A percentile compares a stretch with the other conserved stretches of the same genome.
Evolutionary conservation across 78 protist species (phyloP).

Genomic region (Dictyostelium brefeldianum): DNA sequence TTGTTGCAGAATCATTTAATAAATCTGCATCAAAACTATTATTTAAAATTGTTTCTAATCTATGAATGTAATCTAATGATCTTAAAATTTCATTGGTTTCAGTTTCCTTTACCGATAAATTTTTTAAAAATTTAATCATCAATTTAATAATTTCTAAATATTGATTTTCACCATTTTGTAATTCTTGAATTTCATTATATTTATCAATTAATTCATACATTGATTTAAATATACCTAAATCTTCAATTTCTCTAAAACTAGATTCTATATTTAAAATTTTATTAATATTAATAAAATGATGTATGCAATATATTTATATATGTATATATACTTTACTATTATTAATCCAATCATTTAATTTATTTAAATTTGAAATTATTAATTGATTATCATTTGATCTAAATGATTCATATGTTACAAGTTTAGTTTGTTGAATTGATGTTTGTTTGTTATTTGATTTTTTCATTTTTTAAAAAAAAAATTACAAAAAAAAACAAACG

Average conservation of each 20-base stretch:
- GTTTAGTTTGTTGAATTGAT: not conserved
- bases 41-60: slow-evolving; percentile 31
- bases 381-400: slow-evolving; percentile 39
- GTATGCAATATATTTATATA: too few species aligned
- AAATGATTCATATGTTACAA: slow-evolving; percentile 20
- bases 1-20: slow-evolving; percentile 42
- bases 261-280: not conserved
- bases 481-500: not conserved
- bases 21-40: slow-evolving; percentile 29
- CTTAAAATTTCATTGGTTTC: slow-evolving; percentile 31
- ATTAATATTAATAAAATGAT: too few species aligned
- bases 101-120: slow-evolving; percentile 20
- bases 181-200: not conserved
- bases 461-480: not conserved
- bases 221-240: slow-evolving; percentile 39
- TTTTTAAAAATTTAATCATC: slow-evolving; percentile 5
- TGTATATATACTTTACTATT: not conserved
- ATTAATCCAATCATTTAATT: slow-evolving; percentile 67
- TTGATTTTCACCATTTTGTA: not conserved
- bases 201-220: slow-evolving; percentile 24
- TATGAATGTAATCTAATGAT: slow-evolving; percentile 57
- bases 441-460: not conserved
- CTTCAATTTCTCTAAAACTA: slow-evolving; percentile 37
- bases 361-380: not conserved
- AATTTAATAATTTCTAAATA: not conserved